phyloP scores from a whole-genome alignment of 768 basidiomycete genomes.

The Sporobolomyces pararoseus region DNA sequence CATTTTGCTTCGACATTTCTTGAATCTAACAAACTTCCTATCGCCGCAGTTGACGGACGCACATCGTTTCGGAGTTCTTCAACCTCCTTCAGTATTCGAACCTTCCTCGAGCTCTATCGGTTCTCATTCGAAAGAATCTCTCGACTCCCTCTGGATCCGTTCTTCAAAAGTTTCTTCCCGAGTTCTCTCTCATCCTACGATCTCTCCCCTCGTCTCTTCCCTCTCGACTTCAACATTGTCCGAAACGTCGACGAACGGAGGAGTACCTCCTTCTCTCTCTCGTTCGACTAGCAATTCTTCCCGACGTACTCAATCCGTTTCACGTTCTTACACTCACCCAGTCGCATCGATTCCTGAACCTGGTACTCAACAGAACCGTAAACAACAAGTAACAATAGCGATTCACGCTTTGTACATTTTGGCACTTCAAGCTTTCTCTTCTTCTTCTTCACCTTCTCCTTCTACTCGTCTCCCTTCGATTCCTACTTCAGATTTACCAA shows the following conservation, averaged over 20 bases:
- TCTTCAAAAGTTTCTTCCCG: neutral
- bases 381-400: conserved; percentile 22
- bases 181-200: conserved; percentile 19
- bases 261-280: neutral
- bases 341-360: conserved; percentile 5
- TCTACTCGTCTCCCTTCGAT: neutral
- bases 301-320: neutral
- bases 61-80: conserved; percentile 31
- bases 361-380: neutral
- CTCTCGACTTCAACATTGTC: neutral
- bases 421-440: conserved; percentile 26
- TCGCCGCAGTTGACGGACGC: conserved; percentile 30
- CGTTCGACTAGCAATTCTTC: neutral
- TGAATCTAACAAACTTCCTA: neutral
- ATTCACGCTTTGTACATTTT: conserved; percentile 35
- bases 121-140: neutral
- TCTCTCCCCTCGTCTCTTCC: neutral
- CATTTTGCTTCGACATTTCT: neutral
- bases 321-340: conserved; percentile 33
- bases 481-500: neutral
- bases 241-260: neutral
- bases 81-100: neutral
- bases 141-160: conserved; percentile 13
- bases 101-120: too few species aligned
- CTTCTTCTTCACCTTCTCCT: neutral